phyloP scores from a whole-genome alignment of 2,329 filamentous ascomycete genomes.

The Scorias spongiosa region DNA sequence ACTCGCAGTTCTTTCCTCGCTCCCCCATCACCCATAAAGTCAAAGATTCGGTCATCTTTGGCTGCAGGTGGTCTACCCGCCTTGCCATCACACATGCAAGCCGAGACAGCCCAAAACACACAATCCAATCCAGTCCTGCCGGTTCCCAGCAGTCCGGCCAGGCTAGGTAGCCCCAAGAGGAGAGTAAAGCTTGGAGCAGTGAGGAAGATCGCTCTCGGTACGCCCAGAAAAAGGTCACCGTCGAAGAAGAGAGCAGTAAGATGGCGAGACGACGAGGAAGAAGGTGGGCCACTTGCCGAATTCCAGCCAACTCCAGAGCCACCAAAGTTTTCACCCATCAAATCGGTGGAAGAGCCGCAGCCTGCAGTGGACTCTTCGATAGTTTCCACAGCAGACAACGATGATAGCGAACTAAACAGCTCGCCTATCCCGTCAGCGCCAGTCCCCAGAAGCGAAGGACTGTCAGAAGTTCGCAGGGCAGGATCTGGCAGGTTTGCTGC shows the following conservation, averaged over 20 bases:
- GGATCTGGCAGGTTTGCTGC: constrained; percentile 58
- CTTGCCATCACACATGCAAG: constrained; percentile 12
- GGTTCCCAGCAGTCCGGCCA: neutral
- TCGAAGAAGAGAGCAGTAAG: constrained; percentile 61
- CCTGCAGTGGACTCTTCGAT: constrained; percentile 31
- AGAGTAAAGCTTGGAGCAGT: constrained; percentile 44
- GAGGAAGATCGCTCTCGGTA: constrained; percentile 56
- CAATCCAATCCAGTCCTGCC: neutral
- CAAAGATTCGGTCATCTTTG: constrained; percentile 22
- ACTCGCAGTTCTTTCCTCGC: constrained; percentile 24
- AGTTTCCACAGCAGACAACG: constrained; percentile 27
- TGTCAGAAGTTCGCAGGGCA: constrained; percentile 33
- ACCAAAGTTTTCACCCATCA: constrained; percentile 34
- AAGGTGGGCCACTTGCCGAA: constrained; percentile 52
- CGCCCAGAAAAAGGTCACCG: constrained; percentile 60
- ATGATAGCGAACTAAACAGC: constrained; percentile 26
- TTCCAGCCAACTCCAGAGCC: constrained; percentile 75
- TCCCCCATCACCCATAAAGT: constrained; percentile 34
- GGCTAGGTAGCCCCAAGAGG: constrained; percentile 51
- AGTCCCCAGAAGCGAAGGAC: constrained; percentile 34
- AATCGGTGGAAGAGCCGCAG: constrained; percentile 32
- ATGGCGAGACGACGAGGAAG: constrained; percentile 83
- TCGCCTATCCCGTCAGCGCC: constrained; percentile 43
- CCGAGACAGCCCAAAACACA: constrained; percentile 5
- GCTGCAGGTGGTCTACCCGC: constrained; percentile 5